phyloP scores from a whole-genome alignment of 2,329 filamentous ascomycete genomes.

The Pseudohalonectria lignicola region DNA sequence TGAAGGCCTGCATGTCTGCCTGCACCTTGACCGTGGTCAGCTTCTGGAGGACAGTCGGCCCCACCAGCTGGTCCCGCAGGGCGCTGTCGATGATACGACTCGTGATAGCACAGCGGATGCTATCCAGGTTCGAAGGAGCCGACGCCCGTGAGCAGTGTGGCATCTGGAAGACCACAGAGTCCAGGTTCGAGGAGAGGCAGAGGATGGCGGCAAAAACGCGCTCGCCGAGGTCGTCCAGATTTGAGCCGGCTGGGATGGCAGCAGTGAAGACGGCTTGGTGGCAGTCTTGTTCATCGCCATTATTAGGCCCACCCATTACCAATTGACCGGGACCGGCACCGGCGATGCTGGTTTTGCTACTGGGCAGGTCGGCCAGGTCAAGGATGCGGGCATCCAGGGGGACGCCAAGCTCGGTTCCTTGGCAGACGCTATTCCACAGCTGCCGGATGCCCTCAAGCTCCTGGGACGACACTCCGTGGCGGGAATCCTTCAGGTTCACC shows the following conservation, averaged over 20 bases:
- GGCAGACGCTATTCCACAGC: conserved; percentile 1
- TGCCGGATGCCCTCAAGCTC: conserved; percentile 1
- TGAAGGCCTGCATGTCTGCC: conserved; percentile 1
- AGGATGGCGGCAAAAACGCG: conserved; percentile 3
- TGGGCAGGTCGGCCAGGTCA: conserved; percentile 1
- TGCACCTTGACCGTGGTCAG: conserved; percentile 2
- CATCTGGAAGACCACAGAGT: conserved; percentile 3
- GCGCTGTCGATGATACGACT: conserved; percentile 2
- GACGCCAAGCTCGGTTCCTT: neutral
- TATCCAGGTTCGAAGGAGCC: conserved; percentile 1
- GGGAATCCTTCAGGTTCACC: conserved; percentile 1
- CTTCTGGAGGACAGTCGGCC: conserved; percentile 1
- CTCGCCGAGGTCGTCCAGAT: neutral
- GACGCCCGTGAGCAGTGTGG: neutral
- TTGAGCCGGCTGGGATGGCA: neutral
- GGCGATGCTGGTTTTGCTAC: too few species aligned
- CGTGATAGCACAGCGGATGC: neutral
- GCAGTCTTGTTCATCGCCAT: neutral
- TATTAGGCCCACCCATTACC: too few species aligned
- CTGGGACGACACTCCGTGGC: neutral
- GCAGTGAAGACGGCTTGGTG: neutral
- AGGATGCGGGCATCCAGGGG: neutral
- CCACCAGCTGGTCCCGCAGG: conserved; percentile 1
- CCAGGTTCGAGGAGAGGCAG: conserved; percentile 1
- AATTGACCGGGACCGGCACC: too few species aligned